Evolutionary conservation across 164 flowering plant species (phyloP), one percentile per base, ranked within the genome.

Genomic region (Akebia trifoliata): DNA sequence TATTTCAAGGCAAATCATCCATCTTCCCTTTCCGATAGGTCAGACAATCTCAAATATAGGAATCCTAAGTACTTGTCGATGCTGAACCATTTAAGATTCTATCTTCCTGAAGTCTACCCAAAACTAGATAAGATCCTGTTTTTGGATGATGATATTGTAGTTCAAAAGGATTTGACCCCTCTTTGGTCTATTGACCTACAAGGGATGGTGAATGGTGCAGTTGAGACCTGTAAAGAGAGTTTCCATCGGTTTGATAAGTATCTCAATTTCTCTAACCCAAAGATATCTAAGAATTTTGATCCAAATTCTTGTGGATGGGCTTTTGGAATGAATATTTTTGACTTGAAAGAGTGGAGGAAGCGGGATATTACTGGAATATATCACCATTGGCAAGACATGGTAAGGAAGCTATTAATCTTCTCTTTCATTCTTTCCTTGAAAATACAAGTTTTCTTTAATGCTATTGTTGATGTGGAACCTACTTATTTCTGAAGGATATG

Each of bases 291-390:
- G 48, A 87, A 84, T 65, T 93, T 93, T 64, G 78, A 84, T 65
- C 90, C 90, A 57, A 83, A 77, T 71, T 97, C 97, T 37, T 93
- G 99, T 77, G 99, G 96, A 17, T 90, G 97, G 99, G 99, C 99
- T 43, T 93, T 70, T 71, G 99, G 99, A 34, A 90, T 93, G 97
- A 93, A 93, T 67, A 77, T 93, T 47, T 93, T 93, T 65, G 97
- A 93, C 78, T 69, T 93, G 71, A 78, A 76, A 59, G 87, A 81
- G 64, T 93, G 99, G 97, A 85, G 63, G 74, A 86, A 70, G 74
- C 81, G 78, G 30, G 72, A 90, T 67, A 82, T 90, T 56, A 93
- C 99, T 25, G 92, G 93, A 59, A 80, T 90, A 52, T 93, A 93
- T 74, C 99, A 93, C 63, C 72, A 59, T 12, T 93, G 99, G 99